Evolutionary conservation across 2,329 filamentous ascomycete genomes (phyloP), one percentile per base, ranked within the genome.

Genomic region (Stagonosporopsis cucurbitacearum): DNA sequence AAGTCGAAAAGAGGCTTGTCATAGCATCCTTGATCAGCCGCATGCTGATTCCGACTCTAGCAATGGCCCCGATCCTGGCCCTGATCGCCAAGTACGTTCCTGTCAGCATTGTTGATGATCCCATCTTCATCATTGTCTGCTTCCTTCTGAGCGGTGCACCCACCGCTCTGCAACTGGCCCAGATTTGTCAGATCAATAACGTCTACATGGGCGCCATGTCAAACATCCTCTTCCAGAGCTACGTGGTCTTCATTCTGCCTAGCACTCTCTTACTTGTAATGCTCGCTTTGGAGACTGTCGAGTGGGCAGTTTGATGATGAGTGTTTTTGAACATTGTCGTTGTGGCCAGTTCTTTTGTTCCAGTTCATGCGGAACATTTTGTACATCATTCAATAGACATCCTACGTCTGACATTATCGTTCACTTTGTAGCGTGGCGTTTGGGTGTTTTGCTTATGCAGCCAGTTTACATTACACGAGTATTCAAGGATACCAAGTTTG

Each of bases 111-210:
- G 81, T 99, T 30, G 95, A 96, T 73, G 95, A 99, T 72, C 95
- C 95, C 9, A 99, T 99, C 68, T 99, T 99, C 76, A 88, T 99
- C 65, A 91, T 99, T 65, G 95, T 99, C 32, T 97, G 93, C 78
- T 99, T 98, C 83, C 82, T 99, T 62, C 89, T 99, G 64, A 94
- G 92, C 0, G 95, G 95, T 32, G 95, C 95, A 3, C 95, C 95
- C 6, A 96, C 90, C 60, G 95, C 95, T 23, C 82, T 99, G 62
- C 95, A 99, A 78, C 80, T 99, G 70, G 94, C 95, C 6, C 95
- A 99, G 79, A 99, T 99, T 58, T 99, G 95, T 79, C 95, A 98
- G 82, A 90, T 98, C 79, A 99, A 99, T 77, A 89, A 89, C 60
- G 95, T 99, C 9, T 99, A 92, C 75, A 94, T 98, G 81, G 87